phyloP scores from a whole-genome alignment of 805 yeast species.

The Zygosaccharomyces pseudorouxii region DNA sequence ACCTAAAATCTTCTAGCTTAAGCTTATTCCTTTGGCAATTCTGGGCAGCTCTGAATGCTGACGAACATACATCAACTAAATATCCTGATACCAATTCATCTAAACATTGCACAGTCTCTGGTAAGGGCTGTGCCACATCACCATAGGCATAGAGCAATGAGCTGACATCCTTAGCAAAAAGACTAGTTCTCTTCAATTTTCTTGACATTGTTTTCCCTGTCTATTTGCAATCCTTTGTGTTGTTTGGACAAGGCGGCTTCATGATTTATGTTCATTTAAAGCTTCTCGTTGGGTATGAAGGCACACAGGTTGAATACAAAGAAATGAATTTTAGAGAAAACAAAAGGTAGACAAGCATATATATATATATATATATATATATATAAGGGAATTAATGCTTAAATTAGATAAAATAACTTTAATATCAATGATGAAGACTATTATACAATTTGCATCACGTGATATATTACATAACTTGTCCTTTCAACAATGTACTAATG shows the following conservation, averaged over 20 bases:
- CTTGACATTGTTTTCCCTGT: constrained; percentile 26
- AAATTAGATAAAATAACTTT: no score
- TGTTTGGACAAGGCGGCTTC: neutral
- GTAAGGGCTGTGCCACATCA: constrained; percentile 61
- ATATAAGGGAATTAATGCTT: no score
- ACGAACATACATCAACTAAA: constrained; percentile 55
- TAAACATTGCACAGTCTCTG: constrained; percentile 58
- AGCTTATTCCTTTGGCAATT: constrained; percentile 55
- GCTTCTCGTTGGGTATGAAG: neutral
- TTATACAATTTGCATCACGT: no score
- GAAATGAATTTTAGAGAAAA: neutral
- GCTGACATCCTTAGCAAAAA: constrained; percentile 49
- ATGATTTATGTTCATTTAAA: neutral
- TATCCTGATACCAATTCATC: constrained; percentile 67
- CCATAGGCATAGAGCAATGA: constrained; percentile 68
- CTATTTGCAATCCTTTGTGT: neutral
- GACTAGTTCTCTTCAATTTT: constrained; percentile 39
- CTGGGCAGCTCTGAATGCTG: constrained; percentile 47
- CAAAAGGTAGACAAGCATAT: neutral
- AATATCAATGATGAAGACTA: no score
- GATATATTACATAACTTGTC: no score
- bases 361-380: no score
- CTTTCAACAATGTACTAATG: no score
- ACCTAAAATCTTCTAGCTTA: constrained; percentile 67
- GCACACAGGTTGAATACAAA: neutral